Evolutionary conservation across 129 eudicot genomes (phyloP), one percentile per base, ranked within the genome.

Genomic region (Sambucus nigra): DNA sequence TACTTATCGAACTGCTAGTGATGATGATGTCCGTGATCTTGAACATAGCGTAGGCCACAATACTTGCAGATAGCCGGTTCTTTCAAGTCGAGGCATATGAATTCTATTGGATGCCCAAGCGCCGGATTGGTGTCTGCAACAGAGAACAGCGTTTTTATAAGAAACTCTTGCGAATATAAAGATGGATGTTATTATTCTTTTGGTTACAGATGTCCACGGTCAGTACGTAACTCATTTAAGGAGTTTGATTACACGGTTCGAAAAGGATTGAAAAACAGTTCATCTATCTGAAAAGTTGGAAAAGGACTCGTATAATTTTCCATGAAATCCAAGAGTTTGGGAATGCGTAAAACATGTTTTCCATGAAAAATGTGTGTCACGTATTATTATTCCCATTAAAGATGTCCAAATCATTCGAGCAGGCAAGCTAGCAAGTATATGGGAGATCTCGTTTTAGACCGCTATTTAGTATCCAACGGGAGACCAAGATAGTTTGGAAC

Each of bases 11-110:
- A 21, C 29, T 7, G 41, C 51, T 73, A 80, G 66, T 84, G 92
- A 66, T 70, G 84, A 35, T 35, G 42, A 35, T 35, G 42, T 1
- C 42, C 42, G 59, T 83, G 94, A 60, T 82, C 96, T 73, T 92
- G 99, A 51, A 80, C 82, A 68, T 74, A 92, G 31, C 99, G 92
- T 32, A 92, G 61, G 47, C 99, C 99, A 64, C 99, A 92, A 59
- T 92, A 92, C 75, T 92, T 92, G 95, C 97, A 89, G 53, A 84
- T 25, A 25, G 94, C 88, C n/a, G 95, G 97, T 51, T 74, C 79
- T 3, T 48, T 73, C 74, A 64, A 66, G 77, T 89, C 97, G 28
- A 84, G 95, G 57, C 95, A 89, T 72, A 89, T 84, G 79, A 75
- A 89, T 67, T 89, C 97, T 44, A 89, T 81, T 2, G 97, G 97